Conservation (phyloP, 306 rosid genomes). For the Quercus cerris region DNA sequence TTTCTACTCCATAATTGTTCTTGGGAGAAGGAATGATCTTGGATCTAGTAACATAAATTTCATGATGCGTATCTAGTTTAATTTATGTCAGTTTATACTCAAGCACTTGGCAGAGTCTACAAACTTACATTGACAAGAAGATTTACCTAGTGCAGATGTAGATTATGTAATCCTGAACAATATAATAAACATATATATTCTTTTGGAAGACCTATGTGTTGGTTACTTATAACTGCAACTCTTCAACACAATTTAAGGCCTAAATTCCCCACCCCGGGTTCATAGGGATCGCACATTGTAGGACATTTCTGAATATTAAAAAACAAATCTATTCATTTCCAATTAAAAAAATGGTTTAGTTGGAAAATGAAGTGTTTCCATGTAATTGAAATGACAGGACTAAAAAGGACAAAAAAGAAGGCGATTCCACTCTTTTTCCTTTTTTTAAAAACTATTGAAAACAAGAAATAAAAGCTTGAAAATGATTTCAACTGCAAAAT, state of each 20-base stretch:
- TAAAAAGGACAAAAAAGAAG: background rate
- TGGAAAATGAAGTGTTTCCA: background rate
- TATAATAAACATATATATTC: too few species aligned
- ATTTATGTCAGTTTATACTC: too few species aligned
- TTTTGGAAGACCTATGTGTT: too few species aligned
- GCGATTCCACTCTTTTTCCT: background rate
- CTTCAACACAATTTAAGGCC: too few species aligned
- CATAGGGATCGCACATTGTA: background rate
- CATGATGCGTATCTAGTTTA: background rate
- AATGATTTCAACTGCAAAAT: too few species aligned
- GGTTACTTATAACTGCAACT: too few species aligned
- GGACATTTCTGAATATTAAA: background rate
- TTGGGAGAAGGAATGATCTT: background rate
- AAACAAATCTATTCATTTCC: background rate
- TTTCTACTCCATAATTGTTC: slow-evolving; percentile 2
- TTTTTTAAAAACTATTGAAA: background rate
- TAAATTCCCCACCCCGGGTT: background rate
- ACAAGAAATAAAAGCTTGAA: background rate
- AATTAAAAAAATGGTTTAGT: background rate
- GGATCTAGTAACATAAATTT: background rate
- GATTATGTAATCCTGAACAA: too few species aligned
- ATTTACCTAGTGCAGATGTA: too few species aligned
- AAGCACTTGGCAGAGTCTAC: too few species aligned
- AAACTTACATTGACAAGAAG: too few species aligned
- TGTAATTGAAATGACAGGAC: background rate